Evolutionary conservation across 2,329 filamentous ascomycete genomes (phyloP), one percentile per base, ranked within the genome.

Genomic region (Exophiala mesophila): DNA sequence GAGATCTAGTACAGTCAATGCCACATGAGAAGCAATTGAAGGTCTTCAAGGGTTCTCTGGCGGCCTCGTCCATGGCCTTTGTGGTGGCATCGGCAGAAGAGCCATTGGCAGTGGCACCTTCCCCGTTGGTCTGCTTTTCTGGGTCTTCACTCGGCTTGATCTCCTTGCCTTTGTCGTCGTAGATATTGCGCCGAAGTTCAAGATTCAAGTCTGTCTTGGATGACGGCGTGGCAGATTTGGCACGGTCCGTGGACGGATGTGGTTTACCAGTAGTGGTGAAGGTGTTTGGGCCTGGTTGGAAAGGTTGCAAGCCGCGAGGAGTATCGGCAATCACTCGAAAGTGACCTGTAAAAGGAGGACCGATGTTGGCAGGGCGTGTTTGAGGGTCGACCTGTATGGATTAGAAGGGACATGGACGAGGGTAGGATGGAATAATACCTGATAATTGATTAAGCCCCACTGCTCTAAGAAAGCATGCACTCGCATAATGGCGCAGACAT

Each of bases 371-470:
- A 7, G 92, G 92, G 45, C 92, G 80, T 54, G 92, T 89, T 61
- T 96, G 90, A 20, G 90, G 87, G 66, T 98, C 92, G 59, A 98
- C 90, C 90, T 97, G 51, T 16, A 19, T 33, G 34, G 38, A 40
- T 57, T 53, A 67, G 58, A 65, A 57, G 26, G 2, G 9, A 29
- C 9, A 20, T 15, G 6, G 2, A 3, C 10, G 10, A 20, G 24
- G 18, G n/a, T 8, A 30, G 15, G 19, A 17, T 15, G 20, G 6
- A 18, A 34, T 54, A 65, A 51, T 74, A 95, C 90, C 74, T 98
- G 92, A 62, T 98, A 98, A 68, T 98, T 98, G 64, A 98, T 96
- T 59, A 98, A 72, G 5, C 92, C 92, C 92, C 92, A 98, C 63
- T 97, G 90, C 69, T 98, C 92, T 24, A 98, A 75, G 69, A 98